Percentiles rank a stretch among this genome's conserved stretches.
phyloP scores from a whole-genome alignment of 163 green algal species.

The Coccomyxa subellipsoidea region DNA sequence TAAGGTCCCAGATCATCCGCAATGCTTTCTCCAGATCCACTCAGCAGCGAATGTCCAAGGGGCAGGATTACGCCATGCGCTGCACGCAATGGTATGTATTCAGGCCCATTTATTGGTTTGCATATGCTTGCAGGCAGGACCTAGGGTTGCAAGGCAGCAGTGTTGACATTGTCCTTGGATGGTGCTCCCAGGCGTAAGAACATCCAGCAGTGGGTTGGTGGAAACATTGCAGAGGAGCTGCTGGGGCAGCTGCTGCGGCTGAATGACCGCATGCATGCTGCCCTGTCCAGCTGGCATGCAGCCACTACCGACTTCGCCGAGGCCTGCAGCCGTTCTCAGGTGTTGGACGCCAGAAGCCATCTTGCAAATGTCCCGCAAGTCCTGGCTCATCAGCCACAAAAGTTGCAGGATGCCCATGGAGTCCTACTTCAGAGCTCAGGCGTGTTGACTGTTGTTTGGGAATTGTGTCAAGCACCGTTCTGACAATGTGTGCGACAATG shows the following conservation, averaged over 20 bases:
- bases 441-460: no score
- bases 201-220: background rate
- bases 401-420: no score
- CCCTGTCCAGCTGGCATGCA: constrained; percentile 11
- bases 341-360: no score
- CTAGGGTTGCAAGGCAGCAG: no score
- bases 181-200: background rate
- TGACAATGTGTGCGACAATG: no score
- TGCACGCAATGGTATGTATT: background rate
- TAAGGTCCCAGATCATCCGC: background rate
- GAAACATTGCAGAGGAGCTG: background rate
- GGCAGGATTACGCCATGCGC: background rate
- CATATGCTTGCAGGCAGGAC: no score
- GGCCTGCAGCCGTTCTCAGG: background rate
- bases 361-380: no score
- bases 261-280: constrained; percentile 15
- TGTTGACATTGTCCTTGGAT: background rate
- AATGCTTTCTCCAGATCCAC: background rate
- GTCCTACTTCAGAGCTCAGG: no score
- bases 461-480: no score
- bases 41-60: background rate
- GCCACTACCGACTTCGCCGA: background rate
- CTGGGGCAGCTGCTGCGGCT: constrained; percentile 4
- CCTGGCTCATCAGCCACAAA: no score
- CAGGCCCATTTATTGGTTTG: no score